phyloP scores from a whole-genome alignment of 2,329 filamentous ascomycete genomes.

The Colletotrichum theobromicola region DNA sequence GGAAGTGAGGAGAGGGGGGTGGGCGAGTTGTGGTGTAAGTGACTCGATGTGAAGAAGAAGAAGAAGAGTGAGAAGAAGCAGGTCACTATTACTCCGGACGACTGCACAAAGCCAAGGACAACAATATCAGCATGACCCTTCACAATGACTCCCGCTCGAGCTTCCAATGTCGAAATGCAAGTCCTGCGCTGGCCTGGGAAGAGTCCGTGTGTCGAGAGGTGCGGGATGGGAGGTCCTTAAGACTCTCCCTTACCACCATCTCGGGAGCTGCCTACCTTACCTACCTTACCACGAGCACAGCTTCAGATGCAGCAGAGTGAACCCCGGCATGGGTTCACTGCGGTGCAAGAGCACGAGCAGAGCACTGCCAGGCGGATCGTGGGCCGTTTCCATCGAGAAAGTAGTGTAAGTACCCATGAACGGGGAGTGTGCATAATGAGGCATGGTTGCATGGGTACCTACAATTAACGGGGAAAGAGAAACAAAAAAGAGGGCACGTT shows the following conservation, averaged over 20 bases:
- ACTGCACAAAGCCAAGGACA: neutral
- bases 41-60: neutral
- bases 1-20: neutral
- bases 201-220: slow-evolving; percentile 5
- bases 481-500: neutral
- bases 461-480: neutral
- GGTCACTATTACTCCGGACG: neutral
- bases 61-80: neutral
- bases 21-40: neutral
- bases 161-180: neutral
- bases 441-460: neutral
- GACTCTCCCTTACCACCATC: neutral
- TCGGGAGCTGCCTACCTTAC: neutral
- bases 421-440: slow-evolving; percentile 10
- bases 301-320: neutral
- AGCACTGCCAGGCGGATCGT: neutral
- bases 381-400: neutral
- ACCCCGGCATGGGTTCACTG: neutral
- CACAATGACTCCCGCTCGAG: neutral
- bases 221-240: slow-evolving; percentile 1
- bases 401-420: no score
- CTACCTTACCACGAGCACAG: neutral
- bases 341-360: neutral
- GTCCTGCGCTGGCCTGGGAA: neutral
- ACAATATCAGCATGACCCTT: neutral